Conservation (phyloP, 768 basidiomycete genomes). For the Leccinum ochraceum region DNA sequence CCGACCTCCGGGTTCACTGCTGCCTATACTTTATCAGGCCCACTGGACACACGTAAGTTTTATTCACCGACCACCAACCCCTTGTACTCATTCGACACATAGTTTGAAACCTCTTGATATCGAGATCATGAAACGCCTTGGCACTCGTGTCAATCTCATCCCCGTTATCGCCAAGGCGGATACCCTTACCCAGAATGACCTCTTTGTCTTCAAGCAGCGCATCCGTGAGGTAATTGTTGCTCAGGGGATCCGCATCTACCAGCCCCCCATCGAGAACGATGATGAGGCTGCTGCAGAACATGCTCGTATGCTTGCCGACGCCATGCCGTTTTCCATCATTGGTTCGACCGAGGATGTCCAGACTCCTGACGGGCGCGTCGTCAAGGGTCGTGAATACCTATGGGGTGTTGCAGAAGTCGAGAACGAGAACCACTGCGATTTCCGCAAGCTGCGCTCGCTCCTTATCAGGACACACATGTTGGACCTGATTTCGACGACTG, state of each 20-base stretch:
- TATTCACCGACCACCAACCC: neutral
- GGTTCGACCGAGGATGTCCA: slow-evolving; percentile 94
- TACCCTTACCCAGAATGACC: slow-evolving; percentile 92
- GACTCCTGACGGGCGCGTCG: slow-evolving; percentile 85
- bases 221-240: slow-evolving; percentile 90
- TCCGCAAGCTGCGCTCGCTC: slow-evolving; percentile 94
- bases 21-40: slow-evolving; percentile 97
- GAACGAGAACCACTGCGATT: slow-evolving; percentile 99
- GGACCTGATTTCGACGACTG: slow-evolving; percentile 93
- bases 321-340: slow-evolving; percentile 98
- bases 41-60: slow-evolving; percentile 90
- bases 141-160: slow-evolving; percentile 96
- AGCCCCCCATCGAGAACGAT: slow-evolving; percentile 88
- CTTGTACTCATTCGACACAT: slow-evolving; percentile 9
- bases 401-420: slow-evolving; percentile 99
- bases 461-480: slow-evolving; percentile 98
- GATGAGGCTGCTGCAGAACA: slow-evolving; percentile 86
- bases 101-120: slow-evolving; percentile 95
- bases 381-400: slow-evolving; percentile 97
- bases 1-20: slow-evolving; percentile 93
- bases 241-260: slow-evolving; percentile 94
- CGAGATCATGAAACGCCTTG: slow-evolving; percentile 99
- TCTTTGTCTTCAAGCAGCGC: slow-evolving; percentile 89
- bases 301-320: slow-evolving; percentile 81
- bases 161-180: slow-evolving; percentile 98